phyloP scores from a whole-genome alignment of 495 filamentous ascomycete genomes.

The Penicillium daleae region DNA sequence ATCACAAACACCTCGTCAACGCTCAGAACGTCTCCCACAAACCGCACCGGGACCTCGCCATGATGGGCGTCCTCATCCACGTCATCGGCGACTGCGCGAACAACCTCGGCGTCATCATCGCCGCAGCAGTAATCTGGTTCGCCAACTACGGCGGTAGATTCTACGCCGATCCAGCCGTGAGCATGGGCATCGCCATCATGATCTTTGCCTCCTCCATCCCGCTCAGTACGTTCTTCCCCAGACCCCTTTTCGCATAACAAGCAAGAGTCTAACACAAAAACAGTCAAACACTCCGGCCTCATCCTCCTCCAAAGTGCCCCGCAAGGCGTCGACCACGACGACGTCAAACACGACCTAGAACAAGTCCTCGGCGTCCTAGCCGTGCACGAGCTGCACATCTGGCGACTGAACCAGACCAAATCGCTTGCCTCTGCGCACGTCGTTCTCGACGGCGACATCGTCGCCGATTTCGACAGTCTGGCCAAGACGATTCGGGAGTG shows the following conservation, averaged over 20 bases:
- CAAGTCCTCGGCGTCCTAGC: slow-evolving; percentile 42
- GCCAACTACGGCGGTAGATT: slow-evolving; percentile 38
- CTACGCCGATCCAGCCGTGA: slow-evolving; percentile 52
- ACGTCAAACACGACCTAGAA: slow-evolving; percentile 71
- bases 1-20: slow-evolving; percentile 13
- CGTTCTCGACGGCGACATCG: slow-evolving; percentile 29
- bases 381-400: slow-evolving; percentile 53
- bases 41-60: slow-evolving; percentile 38
- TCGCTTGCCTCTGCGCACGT: slow-evolving; percentile 49
- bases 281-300: slow-evolving; percentile 38
- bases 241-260: slow-evolving; percentile 21
- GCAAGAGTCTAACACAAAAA: not conserved
- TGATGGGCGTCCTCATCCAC: slow-evolving; percentile 53
- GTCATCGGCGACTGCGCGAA: slow-evolving; percentile 50
- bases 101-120: slow-evolving; percentile 51
- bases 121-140: slow-evolving; percentile 48
- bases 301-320: slow-evolving; percentile 85
- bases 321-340: slow-evolving; percentile 68
- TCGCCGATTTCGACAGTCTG: slow-evolving; percentile 35
- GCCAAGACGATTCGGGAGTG: slow-evolving; percentile 47
- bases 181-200: slow-evolving; percentile 50
- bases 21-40: not conserved
- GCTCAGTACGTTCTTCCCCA: slow-evolving; percentile 26
- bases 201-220: slow-evolving; percentile 47
- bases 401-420: slow-evolving; percentile 51